Evolutionary conservation across 2,329 filamentous ascomycete genomes (phyloP).

Genomic region (Botrytis fragariae): DNA sequence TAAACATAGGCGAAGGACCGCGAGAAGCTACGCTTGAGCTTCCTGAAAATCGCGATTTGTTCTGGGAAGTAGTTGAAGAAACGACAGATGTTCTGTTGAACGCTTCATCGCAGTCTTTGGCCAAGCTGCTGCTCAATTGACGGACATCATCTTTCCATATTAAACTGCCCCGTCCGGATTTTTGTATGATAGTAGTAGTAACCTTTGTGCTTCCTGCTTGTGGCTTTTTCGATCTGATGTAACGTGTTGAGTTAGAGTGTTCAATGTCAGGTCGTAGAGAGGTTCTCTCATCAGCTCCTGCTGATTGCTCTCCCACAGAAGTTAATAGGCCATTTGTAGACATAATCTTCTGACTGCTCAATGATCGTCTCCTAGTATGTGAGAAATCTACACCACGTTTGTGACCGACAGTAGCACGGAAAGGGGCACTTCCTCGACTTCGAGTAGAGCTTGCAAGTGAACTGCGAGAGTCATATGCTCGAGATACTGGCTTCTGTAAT

Average conservation of each 20-base stretch:
- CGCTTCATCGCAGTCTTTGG: slow-evolving; percentile 87
- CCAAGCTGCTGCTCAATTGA: slow-evolving; percentile 79
- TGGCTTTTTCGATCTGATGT: slow-evolving; percentile 36
- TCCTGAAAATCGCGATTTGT: slow-evolving; percentile 14
- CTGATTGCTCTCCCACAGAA: slow-evolving; percentile 24
- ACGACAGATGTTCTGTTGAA: slow-evolving; percentile 68
- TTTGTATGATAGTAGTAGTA: slow-evolving; percentile 22
- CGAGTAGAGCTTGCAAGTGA: slow-evolving; percentile 47
- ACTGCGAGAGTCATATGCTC: slow-evolving; percentile 44
- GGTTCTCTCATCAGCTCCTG: slow-evolving; percentile 30
- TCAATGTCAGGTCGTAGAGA: slow-evolving; percentile 22
- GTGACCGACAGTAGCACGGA: slow-evolving; percentile 49
- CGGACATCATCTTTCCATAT: slow-evolving; percentile 72
- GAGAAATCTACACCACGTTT: slow-evolving; percentile 63
- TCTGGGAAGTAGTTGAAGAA: slow-evolving; percentile 2
- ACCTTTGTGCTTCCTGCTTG: slow-evolving; percentile 21
- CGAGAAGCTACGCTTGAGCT: slow-evolving; percentile 14
- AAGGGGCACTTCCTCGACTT: slow-evolving; percentile 39
- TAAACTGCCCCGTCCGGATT: slow-evolving; percentile 25
- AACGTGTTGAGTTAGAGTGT: slow-evolving; percentile 28
- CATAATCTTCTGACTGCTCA: slow-evolving; percentile 21
- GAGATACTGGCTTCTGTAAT: slow-evolving; percentile 24
- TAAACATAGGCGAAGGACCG: slow-evolving; percentile 5
- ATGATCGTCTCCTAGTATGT: slow-evolving; percentile 45
- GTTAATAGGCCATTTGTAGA: not conserved